Percentiles rank a stretch among this genome's conserved stretches.
These are phyloP conservation scores for Nadsonia starkeyi-henricii DNA, from an alignment of 1,139 yeast species.

Conservation along the genomic window DNA sequence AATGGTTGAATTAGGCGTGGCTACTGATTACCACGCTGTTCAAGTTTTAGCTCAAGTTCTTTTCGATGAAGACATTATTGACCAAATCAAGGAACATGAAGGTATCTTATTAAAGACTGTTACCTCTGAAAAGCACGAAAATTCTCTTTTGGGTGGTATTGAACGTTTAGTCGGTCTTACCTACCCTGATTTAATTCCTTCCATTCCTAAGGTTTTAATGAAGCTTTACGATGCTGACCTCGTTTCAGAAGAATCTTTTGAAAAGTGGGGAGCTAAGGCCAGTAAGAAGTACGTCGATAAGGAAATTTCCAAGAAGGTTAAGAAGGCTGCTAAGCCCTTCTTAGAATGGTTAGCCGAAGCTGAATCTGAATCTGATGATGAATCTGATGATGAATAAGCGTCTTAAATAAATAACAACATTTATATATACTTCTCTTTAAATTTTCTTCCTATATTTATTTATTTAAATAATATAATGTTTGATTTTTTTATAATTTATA, in stretches of 20 bases:
- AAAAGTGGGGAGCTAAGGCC: slow-evolving; percentile 81
- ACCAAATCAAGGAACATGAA: slow-evolving; percentile 60
- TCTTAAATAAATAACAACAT: background rate
- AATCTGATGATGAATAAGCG: slow-evolving; percentile 25
- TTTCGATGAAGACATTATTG: slow-evolving; percentile 65
- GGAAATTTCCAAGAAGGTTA: slow-evolving; percentile 82
- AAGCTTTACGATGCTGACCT: slow-evolving; percentile 72
- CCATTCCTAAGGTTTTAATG: slow-evolving; percentile 70
- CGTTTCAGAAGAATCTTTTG: slow-evolving; percentile 66
- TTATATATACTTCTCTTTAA: background rate
- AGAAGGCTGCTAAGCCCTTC: slow-evolving; percentile 93
- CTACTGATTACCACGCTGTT: slow-evolving; percentile 59
- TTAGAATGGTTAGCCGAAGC: slow-evolving; percentile 91
- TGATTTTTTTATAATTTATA: background rate
- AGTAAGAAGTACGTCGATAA: slow-evolving; percentile 90
- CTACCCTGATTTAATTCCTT: slow-evolving; percentile 58
- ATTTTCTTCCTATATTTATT: background rate
- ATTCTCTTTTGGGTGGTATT: slow-evolving; percentile 85
- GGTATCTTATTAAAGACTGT: slow-evolving; percentile 74
- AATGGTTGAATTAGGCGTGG: slow-evolving; percentile 66
- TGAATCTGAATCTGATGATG: slow-evolving; percentile 54
- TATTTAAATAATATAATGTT: background rate
- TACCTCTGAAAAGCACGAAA: slow-evolving; percentile 50
- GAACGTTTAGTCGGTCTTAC: slow-evolving; percentile 85
- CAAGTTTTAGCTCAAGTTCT: slow-evolving; percentile 87